These are phyloP conservation scores for Phlebiopsis flavidoalba DNA, from an alignment of 768 basidiomycete genomes.

Conservation along the genomic window DNA sequence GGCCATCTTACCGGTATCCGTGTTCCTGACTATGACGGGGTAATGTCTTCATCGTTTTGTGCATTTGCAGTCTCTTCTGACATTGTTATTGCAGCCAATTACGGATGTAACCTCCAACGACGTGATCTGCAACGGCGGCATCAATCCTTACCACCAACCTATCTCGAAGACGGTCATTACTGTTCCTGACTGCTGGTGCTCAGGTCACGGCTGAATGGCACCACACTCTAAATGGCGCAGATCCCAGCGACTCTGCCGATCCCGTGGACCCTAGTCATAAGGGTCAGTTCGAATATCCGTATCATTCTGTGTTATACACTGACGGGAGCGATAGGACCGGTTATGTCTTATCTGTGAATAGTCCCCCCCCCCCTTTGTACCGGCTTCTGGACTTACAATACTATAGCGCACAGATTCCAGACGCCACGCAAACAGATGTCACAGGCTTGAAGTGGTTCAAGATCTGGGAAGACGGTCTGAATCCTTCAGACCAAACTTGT, in stretches of 20 bases:
- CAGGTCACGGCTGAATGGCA: constrained; percentile 41
- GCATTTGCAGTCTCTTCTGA: not conserved
- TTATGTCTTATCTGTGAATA: constrained; percentile 44
- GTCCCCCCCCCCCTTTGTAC: constrained; percentile 8
- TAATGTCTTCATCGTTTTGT: constrained; percentile 20
- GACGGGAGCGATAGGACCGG: constrained; percentile 21
- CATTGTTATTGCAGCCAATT: constrained; percentile 36
- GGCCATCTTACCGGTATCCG: constrained; percentile 41
- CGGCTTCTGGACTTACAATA: not conserved
- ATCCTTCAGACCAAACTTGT: constrained; percentile 28
- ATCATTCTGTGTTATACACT: not conserved
- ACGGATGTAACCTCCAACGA: constrained; percentile 50
- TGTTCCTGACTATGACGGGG: constrained; percentile 43
- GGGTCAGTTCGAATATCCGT: constrained; percentile 19
- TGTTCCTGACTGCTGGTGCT: constrained; percentile 48
- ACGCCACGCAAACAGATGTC: constrained; percentile 39
- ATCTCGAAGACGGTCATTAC: constrained; percentile 8
- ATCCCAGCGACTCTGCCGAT: constrained; percentile 37
- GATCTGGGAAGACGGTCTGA: constrained; percentile 42
- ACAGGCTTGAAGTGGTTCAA: constrained; percentile 51
- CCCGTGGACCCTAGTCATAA: constrained; percentile 48
- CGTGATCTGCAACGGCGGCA: constrained; percentile 50
- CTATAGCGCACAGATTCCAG: constrained; percentile 19
- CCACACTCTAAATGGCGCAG: not conserved
- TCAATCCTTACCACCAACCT: constrained; percentile 11